Conservation (phyloP, 306 rosid genomes). For the Cucurbita argyrosperma region DNA sequence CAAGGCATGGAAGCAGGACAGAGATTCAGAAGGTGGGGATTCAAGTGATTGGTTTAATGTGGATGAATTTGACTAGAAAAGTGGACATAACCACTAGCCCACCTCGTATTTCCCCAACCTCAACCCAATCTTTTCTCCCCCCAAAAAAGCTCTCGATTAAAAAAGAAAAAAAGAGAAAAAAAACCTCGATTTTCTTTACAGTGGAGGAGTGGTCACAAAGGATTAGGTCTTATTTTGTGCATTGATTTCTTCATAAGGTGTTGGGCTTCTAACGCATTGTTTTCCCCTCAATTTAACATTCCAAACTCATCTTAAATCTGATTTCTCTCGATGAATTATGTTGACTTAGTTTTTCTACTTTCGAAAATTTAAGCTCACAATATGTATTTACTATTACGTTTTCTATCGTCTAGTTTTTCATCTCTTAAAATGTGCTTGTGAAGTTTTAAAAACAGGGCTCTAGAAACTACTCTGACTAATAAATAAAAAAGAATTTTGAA, state of each 20-base stretch:
- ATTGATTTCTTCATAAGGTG: not conserved
- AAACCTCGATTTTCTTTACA: not conserved
- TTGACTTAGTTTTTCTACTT: no score
- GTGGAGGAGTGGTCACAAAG: not conserved
- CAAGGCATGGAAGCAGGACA: constrained; percentile 15
- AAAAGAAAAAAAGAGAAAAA: not conserved
- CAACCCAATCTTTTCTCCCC: not conserved
- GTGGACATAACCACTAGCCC: not conserved
- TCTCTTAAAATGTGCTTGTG: no score
- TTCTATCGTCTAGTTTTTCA: not conserved
- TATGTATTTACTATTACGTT: no score
- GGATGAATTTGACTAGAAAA: constrained; percentile 44
- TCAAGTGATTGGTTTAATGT: constrained; percentile 78
- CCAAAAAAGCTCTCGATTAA: not conserved
- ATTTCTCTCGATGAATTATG: not conserved
- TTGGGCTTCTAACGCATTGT: not conserved
- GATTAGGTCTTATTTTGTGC: not conserved
- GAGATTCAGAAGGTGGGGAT: constrained; percentile 65
- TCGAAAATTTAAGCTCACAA: no score
- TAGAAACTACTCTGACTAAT: not conserved
- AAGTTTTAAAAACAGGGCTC: not conserved
- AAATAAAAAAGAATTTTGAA: not conserved
- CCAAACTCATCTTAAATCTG: not conserved
- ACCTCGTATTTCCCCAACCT: not conserved
- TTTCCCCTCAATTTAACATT: not conserved